Base-by-base conservation (phyloP, 2,329 filamentous ascomycete genomes). In the Epichloe uncinata region DNA sequence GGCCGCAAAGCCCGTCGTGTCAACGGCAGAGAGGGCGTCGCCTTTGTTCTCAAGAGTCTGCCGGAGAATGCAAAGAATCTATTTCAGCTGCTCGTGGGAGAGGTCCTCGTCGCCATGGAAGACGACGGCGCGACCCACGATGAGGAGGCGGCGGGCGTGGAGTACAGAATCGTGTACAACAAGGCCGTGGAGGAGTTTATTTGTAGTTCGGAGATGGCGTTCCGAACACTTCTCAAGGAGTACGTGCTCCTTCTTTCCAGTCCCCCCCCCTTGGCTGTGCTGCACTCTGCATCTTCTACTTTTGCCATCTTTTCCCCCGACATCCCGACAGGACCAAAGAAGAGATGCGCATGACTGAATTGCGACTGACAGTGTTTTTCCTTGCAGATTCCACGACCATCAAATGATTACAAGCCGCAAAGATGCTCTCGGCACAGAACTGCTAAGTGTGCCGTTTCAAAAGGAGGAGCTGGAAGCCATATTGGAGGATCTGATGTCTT, bases 171-270 rank as follows among this genome's bases (percentile, higher is more conserved):
- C 58, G 67, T 98, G 55, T 98, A 97, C 62, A 89, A 95, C 63
- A 96, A 95, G 70, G 90, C 93, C 2, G 85, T 91, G 5, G 90
- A 96, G 67, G 89, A 95, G 62, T 97, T 98, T 65, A 93, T 98
- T 46, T 96, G 91, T 65, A 93, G 87, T 58, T 95, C 86, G 53
- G 93, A 97, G 69, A 89, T 97, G 78, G 89, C 87, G 54, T 97
- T 97, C 70, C 78, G 93, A 53, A 95, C 90, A 26, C 66, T 98
- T 62, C 68, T 98, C 54, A 97, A 97, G 69, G 93, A 98, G 77
- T 93, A 67, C 54, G 80, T 69, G 8, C 30, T 30, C 9, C 30
- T 11, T 8, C 15, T 7, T 36, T 46, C 42, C 16, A 22, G 22
- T 6, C 22, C 22, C 5, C 22, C 5, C 20, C 20, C 20, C 30